Evolutionary conservation across 176 grass and related monocot genomes (phyloP).

Genomic region (Cenchrus fungigraminus): DNA sequence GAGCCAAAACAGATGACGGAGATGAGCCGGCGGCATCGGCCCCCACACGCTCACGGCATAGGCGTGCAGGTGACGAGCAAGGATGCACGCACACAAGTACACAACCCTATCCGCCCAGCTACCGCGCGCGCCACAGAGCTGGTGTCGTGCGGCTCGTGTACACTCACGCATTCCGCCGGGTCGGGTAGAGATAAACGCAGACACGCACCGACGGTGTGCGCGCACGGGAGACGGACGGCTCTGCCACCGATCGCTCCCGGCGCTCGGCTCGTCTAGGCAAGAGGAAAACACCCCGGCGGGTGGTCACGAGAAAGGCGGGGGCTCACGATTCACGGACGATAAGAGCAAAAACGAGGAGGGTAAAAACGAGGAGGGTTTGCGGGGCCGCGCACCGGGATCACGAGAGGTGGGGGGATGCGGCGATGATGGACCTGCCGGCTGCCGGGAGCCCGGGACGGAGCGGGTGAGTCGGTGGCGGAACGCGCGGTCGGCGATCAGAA

Average conservation of each 20-base stretch:
- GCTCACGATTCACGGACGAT: neutral
- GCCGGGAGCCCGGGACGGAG: neutral
- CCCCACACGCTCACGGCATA: neutral
- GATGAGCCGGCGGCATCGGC: neutral
- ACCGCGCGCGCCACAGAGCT: neutral
- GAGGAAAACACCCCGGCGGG: neutral
- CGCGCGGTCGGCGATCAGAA: neutral
- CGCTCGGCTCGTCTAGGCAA: neutral
- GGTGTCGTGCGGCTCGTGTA: neutral
- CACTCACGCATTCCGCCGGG: neutral
- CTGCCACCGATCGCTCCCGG: neutral
- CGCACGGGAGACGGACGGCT: neutral
- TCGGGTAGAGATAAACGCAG: neutral
- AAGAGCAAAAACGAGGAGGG: neutral
- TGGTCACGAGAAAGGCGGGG: conserved; percentile 6
- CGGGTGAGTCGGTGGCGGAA: no score
- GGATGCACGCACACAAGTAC: neutral
- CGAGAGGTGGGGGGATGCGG: no score
- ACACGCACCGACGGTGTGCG: neutral
- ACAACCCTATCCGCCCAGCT: conserved; percentile 32
- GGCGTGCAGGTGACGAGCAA: neutral
- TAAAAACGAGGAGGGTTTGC: neutral
- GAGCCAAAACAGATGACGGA: neutral
- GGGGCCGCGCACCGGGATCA: conserved; percentile 35
- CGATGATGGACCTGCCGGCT: neutral